phyloP scores from a whole-genome alignment of 257 asterid species.

The Solanum chilense region DNA sequence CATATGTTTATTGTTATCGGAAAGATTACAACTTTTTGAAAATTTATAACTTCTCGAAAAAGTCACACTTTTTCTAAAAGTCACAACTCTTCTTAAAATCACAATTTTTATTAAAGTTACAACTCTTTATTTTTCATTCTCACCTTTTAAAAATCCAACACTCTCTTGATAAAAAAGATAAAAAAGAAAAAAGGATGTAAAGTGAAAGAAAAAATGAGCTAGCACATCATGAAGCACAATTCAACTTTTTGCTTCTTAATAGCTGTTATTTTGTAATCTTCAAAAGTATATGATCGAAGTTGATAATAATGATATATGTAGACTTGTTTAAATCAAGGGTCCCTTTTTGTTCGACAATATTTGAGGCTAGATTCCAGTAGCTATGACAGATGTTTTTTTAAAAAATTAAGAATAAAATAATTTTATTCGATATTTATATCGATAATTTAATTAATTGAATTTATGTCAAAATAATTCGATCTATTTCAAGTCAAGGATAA shows the following conservation, averaged over 20 bases:
- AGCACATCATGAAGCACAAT: background rate
- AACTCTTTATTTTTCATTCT: no score
- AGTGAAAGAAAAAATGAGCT: background rate
- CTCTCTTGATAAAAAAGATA: no score
- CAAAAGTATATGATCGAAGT: background rate
- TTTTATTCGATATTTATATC: background rate
- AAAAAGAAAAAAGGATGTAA: background rate
- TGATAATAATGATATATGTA: background rate
- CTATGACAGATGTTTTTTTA: background rate
- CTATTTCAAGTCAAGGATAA: background rate
- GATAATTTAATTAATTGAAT: background rate
- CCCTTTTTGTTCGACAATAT: background rate
- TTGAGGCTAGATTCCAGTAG: background rate
- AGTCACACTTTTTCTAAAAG: no score
- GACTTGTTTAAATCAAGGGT: background rate
- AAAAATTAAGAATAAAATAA: background rate
- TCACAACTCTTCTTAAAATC: no score
- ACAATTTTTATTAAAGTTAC: no score
- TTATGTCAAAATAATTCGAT: accelerated
- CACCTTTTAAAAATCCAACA: no score
- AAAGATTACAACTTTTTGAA: no score
- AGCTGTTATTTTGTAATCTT: background rate
- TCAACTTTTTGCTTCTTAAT: background rate
- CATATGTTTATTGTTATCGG: no score
- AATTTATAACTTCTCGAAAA: no score